Percentiles rank a stretch among this genome's conserved stretches.
Evolutionary conservation across 2,329 filamentous ascomycete genomes (phyloP).

Genomic region (Alternaria gaisen): DNA sequence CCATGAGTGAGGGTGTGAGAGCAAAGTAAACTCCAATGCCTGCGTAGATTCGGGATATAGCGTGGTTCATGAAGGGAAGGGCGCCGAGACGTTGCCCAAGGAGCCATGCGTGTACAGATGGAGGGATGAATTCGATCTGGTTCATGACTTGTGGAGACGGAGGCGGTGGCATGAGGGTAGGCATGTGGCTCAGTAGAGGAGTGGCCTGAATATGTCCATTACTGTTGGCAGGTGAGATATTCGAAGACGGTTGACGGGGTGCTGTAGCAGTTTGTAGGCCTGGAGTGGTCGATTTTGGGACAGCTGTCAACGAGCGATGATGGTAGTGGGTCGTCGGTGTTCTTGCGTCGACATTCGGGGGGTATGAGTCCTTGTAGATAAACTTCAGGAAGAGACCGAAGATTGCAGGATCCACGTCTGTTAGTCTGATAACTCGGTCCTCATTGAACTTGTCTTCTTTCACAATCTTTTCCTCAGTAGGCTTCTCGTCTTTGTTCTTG

Average conservation of each 20-base stretch:
- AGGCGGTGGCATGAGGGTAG: background rate
- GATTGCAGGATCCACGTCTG: constrained; percentile 17
- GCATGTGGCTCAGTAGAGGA: background rate
- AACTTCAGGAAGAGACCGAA: constrained; percentile 35
- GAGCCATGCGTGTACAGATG: constrained; percentile 27
- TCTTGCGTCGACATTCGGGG: constrained; percentile 15
- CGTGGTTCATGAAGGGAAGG: constrained; percentile 24
- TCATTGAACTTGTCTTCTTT: background rate
- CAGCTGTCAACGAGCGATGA: background rate
- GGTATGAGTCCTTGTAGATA: constrained; percentile 32
- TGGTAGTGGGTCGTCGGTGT: background rate
- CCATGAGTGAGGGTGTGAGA: constrained; percentile 22
- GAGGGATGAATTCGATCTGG: background rate
- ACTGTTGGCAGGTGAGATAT: too few relatives aligned
- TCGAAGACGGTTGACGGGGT: background rate
- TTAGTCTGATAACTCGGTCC: constrained; percentile 4
- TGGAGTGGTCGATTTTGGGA: background rate
- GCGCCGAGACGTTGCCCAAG: constrained; percentile 24
- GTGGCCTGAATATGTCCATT: background rate
- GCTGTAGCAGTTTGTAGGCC: background rate
- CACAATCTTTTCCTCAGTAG: background rate
- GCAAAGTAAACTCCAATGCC: constrained; percentile 19
- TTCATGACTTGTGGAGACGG: background rate
- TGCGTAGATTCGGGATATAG: constrained; percentile 18
- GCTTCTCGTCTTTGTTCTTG: background rate